Evolutionary conservation across 306 rosid species (phyloP), one percentile per base, ranked within the genome.

Genomic region (Vigna trinervia): DNA sequence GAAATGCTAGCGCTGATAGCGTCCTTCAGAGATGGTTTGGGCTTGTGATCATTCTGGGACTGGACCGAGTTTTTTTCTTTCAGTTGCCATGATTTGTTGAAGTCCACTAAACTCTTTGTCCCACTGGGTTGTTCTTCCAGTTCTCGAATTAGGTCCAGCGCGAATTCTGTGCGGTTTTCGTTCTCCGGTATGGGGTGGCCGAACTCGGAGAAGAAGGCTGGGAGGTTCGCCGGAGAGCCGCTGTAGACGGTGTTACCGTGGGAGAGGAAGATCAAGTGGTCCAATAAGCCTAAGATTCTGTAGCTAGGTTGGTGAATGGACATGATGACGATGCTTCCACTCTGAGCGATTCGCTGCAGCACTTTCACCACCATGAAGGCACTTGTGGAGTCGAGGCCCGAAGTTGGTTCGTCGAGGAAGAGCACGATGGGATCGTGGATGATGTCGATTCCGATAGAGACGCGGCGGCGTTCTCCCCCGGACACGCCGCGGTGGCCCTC

Each of bases 311-410:
- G 98, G 48, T 94, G 98, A 10, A 94, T 79, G 3, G 98, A 92
- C 90, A 87, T 85, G 71, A 94, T 69, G 1, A 94, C 93, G 23
- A 94, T 88, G 82, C 98, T 94, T 2, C 98, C 98, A 58, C 91
- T 90, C 69, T 86, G 94, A 0, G 98, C 96, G 19, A 94, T 94
- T 54, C 95, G 72, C 79, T 94, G 89, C 22, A 94, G 54, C 0
- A 94, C 98, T 71, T 94, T 92, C 13, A 94, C 98, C 5, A 94
- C 97, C 98, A 94, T 92, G 88, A 75, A 94, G 3, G 98, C 97
- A 19, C 95, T 89, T 6, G 98, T 94, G 12, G 98, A 94, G 69
- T 94, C 98, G 0, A 94, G 87, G 0, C 98, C 98, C 0, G 98
- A 92, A 52, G 98, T 94, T 1, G 98, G 98, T 54, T 94, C 98